Evolutionary conservation across 768 basidiomycete species (phyloP).

Genomic region (Clitopilus hobsonii): DNA sequence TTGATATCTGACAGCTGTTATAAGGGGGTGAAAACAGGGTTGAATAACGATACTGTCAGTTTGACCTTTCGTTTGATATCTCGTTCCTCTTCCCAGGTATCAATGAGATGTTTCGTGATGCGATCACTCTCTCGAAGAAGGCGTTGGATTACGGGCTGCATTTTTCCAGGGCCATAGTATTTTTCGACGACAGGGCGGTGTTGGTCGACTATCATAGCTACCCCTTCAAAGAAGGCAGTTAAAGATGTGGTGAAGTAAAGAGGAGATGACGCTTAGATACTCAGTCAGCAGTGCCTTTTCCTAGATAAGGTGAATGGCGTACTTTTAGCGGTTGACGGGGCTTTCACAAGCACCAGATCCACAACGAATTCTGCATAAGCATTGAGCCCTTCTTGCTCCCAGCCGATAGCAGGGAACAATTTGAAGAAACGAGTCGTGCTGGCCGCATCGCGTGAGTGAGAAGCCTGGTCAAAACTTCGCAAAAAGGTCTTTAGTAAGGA

Average conservation of each 20-base stretch:
- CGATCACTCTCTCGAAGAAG: slow-evolving; percentile 85
- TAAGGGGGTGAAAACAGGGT: background rate
- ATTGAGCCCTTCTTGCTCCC: slow-evolving; percentile 87
- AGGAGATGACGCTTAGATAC: slow-evolving; percentile 74
- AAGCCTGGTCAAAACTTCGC: slow-evolving; percentile 79
- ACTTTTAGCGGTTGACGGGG: slow-evolving; percentile 83
- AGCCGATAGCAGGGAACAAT: slow-evolving; percentile 92
- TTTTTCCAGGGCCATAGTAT: slow-evolving; percentile 90
- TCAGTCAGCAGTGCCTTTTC: slow-evolving; percentile 7
- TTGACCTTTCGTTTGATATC: slow-evolving; percentile 72
- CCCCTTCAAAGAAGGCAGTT: slow-evolving; percentile 90
- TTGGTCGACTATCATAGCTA: slow-evolving; percentile 95
- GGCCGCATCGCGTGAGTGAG: slow-evolving; percentile 74
- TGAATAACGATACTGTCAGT: background rate
- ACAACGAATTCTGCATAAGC: slow-evolving; percentile 93
- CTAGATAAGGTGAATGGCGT: slow-evolving; percentile 12
- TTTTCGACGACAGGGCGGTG: slow-evolving; percentile 98
- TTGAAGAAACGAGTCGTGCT: slow-evolving; percentile 94
- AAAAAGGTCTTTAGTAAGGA: slow-evolving; percentile 74
- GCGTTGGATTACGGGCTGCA: slow-evolving; percentile 71
- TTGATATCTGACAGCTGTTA: slow-evolving; percentile 39
- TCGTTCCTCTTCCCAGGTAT: slow-evolving; percentile 91
- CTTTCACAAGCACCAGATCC: slow-evolving; percentile 76
- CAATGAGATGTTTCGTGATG: slow-evolving; percentile 68
- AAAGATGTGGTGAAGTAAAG: slow-evolving; percentile 87